Evolutionary conservation across 1,284 basidiomycete species (phyloP), one percentile per base, ranked within the genome.

Genomic region (Trametes polyzona): DNA sequence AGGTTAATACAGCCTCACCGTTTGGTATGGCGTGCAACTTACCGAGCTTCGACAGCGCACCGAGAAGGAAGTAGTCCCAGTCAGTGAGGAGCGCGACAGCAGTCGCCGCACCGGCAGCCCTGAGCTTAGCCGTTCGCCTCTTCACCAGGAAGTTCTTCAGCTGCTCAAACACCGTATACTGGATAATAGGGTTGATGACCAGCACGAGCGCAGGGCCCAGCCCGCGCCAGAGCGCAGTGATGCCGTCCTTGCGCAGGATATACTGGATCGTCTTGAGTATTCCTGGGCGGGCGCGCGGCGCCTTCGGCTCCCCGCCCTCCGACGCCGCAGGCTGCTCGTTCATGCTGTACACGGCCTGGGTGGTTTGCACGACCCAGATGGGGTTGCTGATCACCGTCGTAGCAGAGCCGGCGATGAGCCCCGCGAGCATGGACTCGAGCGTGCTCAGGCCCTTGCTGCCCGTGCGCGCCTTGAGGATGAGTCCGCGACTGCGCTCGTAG

Each of bases 331-430:
- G 24, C n/a, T 69, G 55, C 29, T 74, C 63, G 46, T 76, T 69
- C 71, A 84, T 73, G 30, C 82, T 83, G 44, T 80, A 83, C 21
- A 93, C 90, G 12, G 90, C 87, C 71, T 98, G 96, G 33, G 92
- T 92, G 4, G 96, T 96, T 71, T 96, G 92, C n/a, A 95, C 79
- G 42, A 95, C 92, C 94, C 95, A 98, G 65, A 99, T 91, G 0
- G 96, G 96, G 74, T 98, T 99, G 72, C 89, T 93, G 59, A 94
- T 82, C 58, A 98, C 76, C 0, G 95, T 92, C 1, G 96, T 98
- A 5, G 92, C 92, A 19, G 92, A 92, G 37, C 96, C 95, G 90
- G 68, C 29, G 49, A 98, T 87, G 40, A 96, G 74, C 0, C 95
- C 94, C 6, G 93, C 90, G 16, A 97, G 69, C 71, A 99, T 96